phyloP scores from a whole-genome alignment of 75 land plant genomes.

The Cryptomeria japonica region DNA sequence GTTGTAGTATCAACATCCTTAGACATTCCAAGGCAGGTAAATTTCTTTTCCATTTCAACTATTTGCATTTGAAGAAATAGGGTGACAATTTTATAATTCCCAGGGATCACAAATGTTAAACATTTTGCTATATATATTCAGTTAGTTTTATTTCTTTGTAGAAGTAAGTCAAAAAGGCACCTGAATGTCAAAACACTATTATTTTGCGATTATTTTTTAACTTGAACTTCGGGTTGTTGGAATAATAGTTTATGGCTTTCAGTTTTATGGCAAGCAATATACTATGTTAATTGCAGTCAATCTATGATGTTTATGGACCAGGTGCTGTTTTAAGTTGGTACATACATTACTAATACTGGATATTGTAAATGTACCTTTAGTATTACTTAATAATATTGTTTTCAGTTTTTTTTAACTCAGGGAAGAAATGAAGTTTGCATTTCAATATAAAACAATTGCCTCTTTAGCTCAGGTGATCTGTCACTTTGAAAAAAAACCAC shows the following conservation, averaged over 20 bases:
- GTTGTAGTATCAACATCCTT: constrained; percentile 62
- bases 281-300: not conserved
- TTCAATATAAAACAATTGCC: too few species aligned
- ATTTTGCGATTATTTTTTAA: not conserved
- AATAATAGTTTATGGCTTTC: not conserved
- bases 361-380: not conserved
- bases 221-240: not conserved
- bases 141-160: not conserved
- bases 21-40: constrained; percentile 77
- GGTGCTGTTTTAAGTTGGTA: not conserved
- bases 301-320: not conserved
- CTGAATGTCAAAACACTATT: not conserved
- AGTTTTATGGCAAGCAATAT: not conserved
- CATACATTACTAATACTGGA: too few species aligned
- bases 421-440: too few species aligned
- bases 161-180: not conserved
- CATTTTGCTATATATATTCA: too few species aligned
- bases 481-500: not conserved
- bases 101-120: not conserved
- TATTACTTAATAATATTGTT: too few species aligned
- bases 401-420: too few species aligned
- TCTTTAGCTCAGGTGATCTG: too few species aligned
- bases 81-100: not conserved
- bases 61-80: not conserved
- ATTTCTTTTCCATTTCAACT: not conserved